Base-by-base conservation (phyloP, 1,284 basidiomycete genomes). In the Vanrija pseudolonga region DNA sequence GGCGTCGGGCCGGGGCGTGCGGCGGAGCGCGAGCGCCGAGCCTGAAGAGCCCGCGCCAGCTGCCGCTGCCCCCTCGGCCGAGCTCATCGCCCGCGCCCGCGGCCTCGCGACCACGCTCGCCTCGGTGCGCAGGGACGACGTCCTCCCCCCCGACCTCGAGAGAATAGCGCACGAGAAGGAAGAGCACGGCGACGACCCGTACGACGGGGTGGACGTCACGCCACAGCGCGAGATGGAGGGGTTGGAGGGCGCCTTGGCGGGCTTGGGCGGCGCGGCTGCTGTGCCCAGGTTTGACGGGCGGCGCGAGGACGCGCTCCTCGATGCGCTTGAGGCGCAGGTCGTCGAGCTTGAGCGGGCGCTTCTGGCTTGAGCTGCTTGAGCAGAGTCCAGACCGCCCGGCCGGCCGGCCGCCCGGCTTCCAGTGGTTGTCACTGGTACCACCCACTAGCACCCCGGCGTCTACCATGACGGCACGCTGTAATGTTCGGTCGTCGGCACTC, bases 81-180 rank as follows among this genome's bases (percentile, higher is more conserved):
- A 85, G 84, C 7, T 90, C 83, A 85, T 86, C 78, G 66, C 80
- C 82, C 66, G 83, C 78, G 61, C 80, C 76, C 64, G 81, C 81
- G 61, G 81, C 84, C 55, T 83, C 82, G 82, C 53, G 76, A 23
- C 61, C 14, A 60, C 67, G 6, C 58, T 76, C 2, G 55, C 56
- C 0, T 42, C 56, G 11, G 55, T 76, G 12, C 62, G 57, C 50
- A 60, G 71, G 11, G 62, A 62, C 40, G 65, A 73, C 12, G 58
- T 77, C 0, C 58, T 77, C 0, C 66, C 73, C 4, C 37, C 58
- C 18, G 76, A 77, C 55, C 9, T 53, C 15, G 76, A 76, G 59
- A 55, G 74, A 12, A 50, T 66, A 14, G 67, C 57, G 22, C 76
- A 77, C 55, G 73, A 74, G 38, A 56, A 56, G 24, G 72, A 71